These are phyloP conservation scores for Pluteus cervinus DNA, from an alignment of 768 basidiomycete species.

Conservation along the genomic window DNA sequence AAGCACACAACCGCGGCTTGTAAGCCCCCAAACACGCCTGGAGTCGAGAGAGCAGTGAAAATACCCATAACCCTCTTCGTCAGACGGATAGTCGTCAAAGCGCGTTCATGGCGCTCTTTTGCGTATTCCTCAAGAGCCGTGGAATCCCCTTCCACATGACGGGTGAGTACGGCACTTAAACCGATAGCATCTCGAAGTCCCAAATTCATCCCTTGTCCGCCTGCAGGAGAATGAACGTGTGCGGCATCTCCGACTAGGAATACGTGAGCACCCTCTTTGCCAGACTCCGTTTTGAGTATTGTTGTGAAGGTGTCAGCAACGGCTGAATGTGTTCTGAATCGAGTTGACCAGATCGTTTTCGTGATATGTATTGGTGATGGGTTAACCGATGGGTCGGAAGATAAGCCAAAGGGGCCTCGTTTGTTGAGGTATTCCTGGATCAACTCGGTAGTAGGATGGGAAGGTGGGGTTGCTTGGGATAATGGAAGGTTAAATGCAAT, in stretches of 20 bases:
- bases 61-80: not conserved
- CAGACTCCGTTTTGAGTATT: not conserved
- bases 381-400: not conserved
- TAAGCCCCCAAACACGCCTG: not conserved
- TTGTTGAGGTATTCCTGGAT: not conserved
- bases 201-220: constrained; percentile 57
- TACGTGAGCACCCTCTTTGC: not conserved
- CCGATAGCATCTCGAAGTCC: constrained; percentile 47
- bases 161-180: constrained; percentile 34
- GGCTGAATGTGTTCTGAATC: not conserved
- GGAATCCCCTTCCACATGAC: constrained; percentile 25
- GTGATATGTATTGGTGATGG: not conserved
- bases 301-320: not conserved
- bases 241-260: constrained; percentile 39
- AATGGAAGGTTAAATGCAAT: not conserved
- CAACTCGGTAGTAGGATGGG: not conserved
- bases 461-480: not conserved
- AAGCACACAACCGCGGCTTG: not conserved
- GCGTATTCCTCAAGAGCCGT: constrained; percentile 28
- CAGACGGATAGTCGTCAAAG: constrained; percentile 30
- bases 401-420: not conserved
- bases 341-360: not conserved
- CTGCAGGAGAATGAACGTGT: constrained; percentile 47
- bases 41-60: not conserved
- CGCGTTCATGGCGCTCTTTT: constrained; percentile 27